phyloP scores from a whole-genome alignment of 169 alveolate genomes.

The Plasmodium coatneyi region DNA sequence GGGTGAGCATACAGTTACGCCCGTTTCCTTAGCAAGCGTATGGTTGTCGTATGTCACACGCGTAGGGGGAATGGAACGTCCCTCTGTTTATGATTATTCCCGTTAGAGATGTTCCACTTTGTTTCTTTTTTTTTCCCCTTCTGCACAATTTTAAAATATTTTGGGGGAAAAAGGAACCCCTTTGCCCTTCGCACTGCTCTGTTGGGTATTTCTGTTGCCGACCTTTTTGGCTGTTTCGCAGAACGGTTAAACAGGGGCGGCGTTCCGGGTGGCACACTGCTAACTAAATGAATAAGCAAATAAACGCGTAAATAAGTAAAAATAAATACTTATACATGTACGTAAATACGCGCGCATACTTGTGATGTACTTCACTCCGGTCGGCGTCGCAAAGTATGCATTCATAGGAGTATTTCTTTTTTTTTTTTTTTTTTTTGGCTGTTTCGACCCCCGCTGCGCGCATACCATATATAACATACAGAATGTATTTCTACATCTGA shows the following conservation, averaged over 20 bases:
- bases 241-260: neutral
- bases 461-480: neutral
- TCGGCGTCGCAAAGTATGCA: neutral
- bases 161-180: neutral
- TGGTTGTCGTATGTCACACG: neutral
- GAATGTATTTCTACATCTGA: neutral
- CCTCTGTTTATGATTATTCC: neutral
- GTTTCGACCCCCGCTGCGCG: neutral
- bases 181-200: neutral
- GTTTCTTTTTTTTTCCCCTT: conserved; percentile 11
- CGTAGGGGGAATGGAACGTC: neutral
- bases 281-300: neutral
- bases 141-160: neutral
- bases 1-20: neutral
- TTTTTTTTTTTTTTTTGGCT: neutral
- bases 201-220: neutral
- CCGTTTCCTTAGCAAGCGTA: neutral
- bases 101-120: neutral
- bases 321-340: conserved; percentile 4
- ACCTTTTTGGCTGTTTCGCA: neutral
- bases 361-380: neutral
- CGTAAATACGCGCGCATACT: conserved; percentile 1
- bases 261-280: neutral
- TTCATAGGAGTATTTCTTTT: neutral
- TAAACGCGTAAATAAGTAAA: neutral